These are phyloP conservation scores for Tolypocladium paradoxum DNA, from an alignment of 2,329 filamentous ascomycete species.

Conservation along the genomic window DNA sequence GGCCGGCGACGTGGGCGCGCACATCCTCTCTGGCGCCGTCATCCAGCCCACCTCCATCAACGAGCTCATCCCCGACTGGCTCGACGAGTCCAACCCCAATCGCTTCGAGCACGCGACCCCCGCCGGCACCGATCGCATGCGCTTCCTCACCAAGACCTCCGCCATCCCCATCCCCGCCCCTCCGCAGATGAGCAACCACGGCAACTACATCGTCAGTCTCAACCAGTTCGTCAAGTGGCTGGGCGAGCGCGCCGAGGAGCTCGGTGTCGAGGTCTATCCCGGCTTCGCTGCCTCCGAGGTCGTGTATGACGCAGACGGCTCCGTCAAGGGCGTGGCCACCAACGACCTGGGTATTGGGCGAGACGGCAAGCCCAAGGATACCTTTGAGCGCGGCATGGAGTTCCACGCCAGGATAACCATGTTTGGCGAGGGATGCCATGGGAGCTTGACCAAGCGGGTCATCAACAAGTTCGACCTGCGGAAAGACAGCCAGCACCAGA, in stretches of 20 bases:
- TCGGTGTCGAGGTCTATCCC: conserved; percentile 91
- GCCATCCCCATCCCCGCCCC: conserved; percentile 76
- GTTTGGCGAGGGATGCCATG: conserved; percentile 91
- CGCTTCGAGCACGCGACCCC: conserved; percentile 83
- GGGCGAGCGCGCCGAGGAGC: conserved; percentile 88
- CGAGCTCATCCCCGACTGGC: conserved; percentile 90
- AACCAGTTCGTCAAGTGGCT: conserved; percentile 96
- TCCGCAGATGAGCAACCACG: conserved; percentile 96
- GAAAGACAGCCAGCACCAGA: conserved; percentile 83
- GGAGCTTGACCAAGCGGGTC: conserved; percentile 88
- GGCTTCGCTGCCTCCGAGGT: conserved; percentile 93
- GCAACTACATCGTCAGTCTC: conserved; percentile 93
- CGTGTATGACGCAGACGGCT: conserved; percentile 75
- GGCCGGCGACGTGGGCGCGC: conserved; percentile 85
- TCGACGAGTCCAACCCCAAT: conserved; percentile 75
- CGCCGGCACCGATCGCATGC: conserved; percentile 77
- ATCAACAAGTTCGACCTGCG: conserved; percentile 89
- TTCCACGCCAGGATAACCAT: conserved; percentile 89
- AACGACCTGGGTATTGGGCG: conserved; percentile 84
- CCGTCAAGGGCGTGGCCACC: conserved; percentile 87
- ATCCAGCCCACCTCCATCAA: conserved; percentile 81
- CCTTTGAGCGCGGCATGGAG: conserved; percentile 95
- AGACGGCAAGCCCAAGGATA: conserved; percentile 75
- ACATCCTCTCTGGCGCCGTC: conserved; percentile 92
- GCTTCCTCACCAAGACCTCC: conserved; percentile 75